A percentile compares a stretch with the other conserved stretches of the same genome.
Conservation (phyloP, 352 stramenopile genomes). For the Globisporangium megalacanthum region DNA sequence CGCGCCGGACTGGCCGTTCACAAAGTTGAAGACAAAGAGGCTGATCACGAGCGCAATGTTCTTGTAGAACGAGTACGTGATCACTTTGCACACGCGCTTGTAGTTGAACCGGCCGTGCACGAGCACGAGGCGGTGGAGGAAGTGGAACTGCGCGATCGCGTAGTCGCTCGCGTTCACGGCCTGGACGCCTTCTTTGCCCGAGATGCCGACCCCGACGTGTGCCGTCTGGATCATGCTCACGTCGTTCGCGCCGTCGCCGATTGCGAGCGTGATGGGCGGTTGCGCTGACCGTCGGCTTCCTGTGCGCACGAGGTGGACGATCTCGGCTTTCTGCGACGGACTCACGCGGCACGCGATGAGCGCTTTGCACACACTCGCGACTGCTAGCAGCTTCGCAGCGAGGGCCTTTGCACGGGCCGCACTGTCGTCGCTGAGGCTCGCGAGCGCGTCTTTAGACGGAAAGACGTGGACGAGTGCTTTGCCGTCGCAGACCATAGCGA, state of each 20-base stretch:
- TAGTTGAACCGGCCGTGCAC: slow-evolving; percentile 98
- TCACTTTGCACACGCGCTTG: slow-evolving; percentile 90
- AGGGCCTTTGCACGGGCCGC: slow-evolving; percentile 42
- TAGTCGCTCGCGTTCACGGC: slow-evolving; percentile 92
- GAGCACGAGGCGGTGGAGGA: slow-evolving; percentile 91
- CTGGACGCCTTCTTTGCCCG: slow-evolving; percentile 87
- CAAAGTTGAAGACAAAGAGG: slow-evolving; percentile 77
- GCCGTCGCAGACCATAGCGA: slow-evolving; percentile 62
- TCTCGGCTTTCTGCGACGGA: slow-evolving; percentile 74
- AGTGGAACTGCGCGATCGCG: too few relatives aligned
- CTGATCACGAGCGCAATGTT: slow-evolving; percentile 65
- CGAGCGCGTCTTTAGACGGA: slow-evolving; percentile 36
- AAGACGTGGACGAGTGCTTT: slow-evolving; percentile 73
- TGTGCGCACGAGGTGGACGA: slow-evolving; percentile 68
- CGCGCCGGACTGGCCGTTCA: slow-evolving; percentile 75
- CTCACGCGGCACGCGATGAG: slow-evolving; percentile 81
- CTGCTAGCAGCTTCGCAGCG: slow-evolving; percentile 41
- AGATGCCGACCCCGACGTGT: slow-evolving; percentile 93
- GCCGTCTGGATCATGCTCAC: slow-evolving; percentile 94
- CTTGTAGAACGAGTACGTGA: slow-evolving; percentile 88
- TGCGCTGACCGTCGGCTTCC: slow-evolving; percentile 76
- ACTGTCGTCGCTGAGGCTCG: slow-evolving; percentile 32
- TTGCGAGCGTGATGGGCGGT: slow-evolving; percentile 88
- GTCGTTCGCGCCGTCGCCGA: slow-evolving; percentile 94
- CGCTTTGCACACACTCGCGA: slow-evolving; percentile 55